Evolutionary conservation across 257 asterid species (phyloP), one percentile per base, ranked within the genome.

Genomic region (Solanum paucissectum): DNA sequence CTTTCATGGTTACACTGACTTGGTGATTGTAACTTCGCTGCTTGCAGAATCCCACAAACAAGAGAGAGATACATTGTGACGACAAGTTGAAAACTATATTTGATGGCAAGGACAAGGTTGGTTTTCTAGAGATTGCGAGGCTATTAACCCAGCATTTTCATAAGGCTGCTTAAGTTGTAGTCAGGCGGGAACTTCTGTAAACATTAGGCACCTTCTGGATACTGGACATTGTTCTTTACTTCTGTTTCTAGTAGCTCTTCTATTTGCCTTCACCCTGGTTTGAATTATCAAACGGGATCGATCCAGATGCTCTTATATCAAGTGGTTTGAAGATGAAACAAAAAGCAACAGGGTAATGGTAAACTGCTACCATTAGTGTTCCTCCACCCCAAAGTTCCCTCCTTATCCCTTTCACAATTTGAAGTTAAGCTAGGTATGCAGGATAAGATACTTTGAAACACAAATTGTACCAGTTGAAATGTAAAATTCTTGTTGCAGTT

Each of bases 41-140:
- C 21, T 88, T 91, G 88, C 94, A 93, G 95, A 93, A 94, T 87
- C 94, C 96, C 3, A 75, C 90, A 25, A 92, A 94, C 92, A 93
- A 92, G 92, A 92, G 52, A 84, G 98, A 94, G 93, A 94, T 94
- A 37, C 58, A 25, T 20, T 92, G 95, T 44, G 98, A 93, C 73
- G 93, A 92, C 66, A 93, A 88, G 91, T 84, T 93, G 92, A 93
- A 94, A 91, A 89, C 93, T 3, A 91, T 92, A 40, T 94, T 94
- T 46, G 91, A 90, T 40, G 94, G 93, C 88, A 91, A 91, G 82
- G 97, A 94, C 86, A 94, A 83, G 86, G 93, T 94, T 76, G 91
- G 92, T 84, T 93, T 93, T 87, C 90, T 85, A 29, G 94, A 91
- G 87, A 88, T 93, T 1, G 95, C 94, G 0, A 92, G 92, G 74